Evolutionary conservation across 2,329 filamentous ascomycete species (phyloP), one percentile per base, ranked within the genome.

Genomic region (Tetracladium maxilliforme): DNA sequence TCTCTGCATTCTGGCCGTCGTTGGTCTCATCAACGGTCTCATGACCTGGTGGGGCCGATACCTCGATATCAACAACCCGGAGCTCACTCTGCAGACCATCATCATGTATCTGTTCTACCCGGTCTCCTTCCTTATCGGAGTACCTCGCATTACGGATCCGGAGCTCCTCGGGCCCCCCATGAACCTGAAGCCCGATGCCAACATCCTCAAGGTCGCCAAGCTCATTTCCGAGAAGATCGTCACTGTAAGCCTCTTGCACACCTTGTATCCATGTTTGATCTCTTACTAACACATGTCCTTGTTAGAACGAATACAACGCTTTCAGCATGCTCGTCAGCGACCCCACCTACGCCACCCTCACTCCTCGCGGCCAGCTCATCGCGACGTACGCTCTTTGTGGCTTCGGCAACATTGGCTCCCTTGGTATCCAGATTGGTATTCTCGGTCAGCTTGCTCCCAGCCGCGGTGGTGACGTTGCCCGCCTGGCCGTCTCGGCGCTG

Each of bases 371-470:
- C 14, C 63, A 64, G 22, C 64, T 92, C 36, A 92, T 92, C 42
- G 80, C 77, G 22, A 92, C 81, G 25, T 92, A 92, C 44, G 79
- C 80, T 12, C 66, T 86, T 35, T 92, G 82, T 51, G 70, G 70
- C 14, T 83, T 83, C 46, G 84, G 81, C 33, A 92, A 92, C 56
- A 77, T 92, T 38, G 78, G 79, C 27, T 87, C 81, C 16, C 65
- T 92, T 23, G 83, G 83, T 45, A 87, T 83, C 28, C 83, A 92
- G 52, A 90, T 92, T 32, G 83, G 83, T 57, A 81, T 92, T 30
- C 63, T 92, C 26, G 70, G 76, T 4, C 82, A 92, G 53, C 69
- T 92, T 32, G 75, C 80, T 1, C 82, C 83, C 1, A 60, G 61
- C 4, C 70, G 82, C 22, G 64, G 69, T 19, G 79, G 75, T 30